Percentiles rank a stretch among this genome's conserved stretches.
Conservation (phyloP, 176 grass and related monocot genomes). For the Microstegium vimineum region DNA sequence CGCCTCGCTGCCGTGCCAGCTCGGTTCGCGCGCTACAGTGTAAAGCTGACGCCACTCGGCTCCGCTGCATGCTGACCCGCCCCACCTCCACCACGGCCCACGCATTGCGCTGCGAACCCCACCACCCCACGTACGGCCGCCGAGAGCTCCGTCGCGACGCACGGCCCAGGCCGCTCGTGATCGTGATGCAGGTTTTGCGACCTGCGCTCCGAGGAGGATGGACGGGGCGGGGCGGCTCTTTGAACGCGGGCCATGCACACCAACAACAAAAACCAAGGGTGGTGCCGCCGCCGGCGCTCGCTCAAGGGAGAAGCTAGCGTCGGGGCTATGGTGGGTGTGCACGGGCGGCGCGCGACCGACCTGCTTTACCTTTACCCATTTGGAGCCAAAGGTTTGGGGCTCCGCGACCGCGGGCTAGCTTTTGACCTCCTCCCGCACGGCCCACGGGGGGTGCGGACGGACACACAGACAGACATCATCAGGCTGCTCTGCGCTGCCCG, state of each 20-base stretch:
- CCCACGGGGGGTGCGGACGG: not conserved
- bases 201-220: too few species aligned
- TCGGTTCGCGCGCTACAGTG: slow-evolving; percentile 22
- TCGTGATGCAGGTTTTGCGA: not conserved
- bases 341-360: not conserved
- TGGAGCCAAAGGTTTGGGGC: slow-evolving; percentile 18
- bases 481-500: not conserved
- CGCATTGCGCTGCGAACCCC: not conserved
- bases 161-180: not conserved
- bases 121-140: not conserved
- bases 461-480: not conserved
- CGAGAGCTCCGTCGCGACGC: not conserved
- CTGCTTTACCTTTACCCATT: not conserved
- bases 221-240: not conserved
- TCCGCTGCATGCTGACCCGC: not conserved
- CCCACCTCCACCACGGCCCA: not conserved
- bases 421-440: slow-evolving; percentile 28
- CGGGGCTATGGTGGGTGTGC: not conserved
- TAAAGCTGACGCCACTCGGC: slow-evolving; percentile 17
- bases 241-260: too few species aligned
- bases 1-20: slow-evolving; percentile 29
- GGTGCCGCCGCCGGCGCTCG: too few species aligned
- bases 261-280: not conserved
- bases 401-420: not conserved
- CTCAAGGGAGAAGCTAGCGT: too few species aligned